Percentiles rank a stretch among this genome's conserved stretches.
Evolutionary conservation across 106 monocot species (phyloP).

Genomic region (Acanthochlamys bracteata): DNA sequence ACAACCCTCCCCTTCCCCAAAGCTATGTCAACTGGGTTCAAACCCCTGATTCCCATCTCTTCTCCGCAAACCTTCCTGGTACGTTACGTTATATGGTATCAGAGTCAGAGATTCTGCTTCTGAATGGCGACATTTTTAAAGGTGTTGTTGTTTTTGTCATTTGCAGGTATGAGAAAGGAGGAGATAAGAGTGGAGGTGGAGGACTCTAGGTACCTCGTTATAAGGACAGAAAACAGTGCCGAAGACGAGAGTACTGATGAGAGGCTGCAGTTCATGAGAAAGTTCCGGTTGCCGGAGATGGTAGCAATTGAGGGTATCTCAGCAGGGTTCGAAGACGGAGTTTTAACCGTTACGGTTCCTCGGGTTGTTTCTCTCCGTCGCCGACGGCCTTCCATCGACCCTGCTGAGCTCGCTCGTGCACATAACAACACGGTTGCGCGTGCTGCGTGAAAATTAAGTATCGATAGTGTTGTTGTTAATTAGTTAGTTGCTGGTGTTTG

Average conservation of each 20-base stretch:
- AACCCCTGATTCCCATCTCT: conserved; percentile 42
- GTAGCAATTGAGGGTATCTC: conserved; percentile 49
- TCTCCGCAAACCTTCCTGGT: conserved; percentile 34
- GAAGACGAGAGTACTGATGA: background rate
- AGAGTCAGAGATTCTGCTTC: too few species aligned
- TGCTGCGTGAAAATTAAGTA: conserved; percentile 29
- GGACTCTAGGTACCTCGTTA: conserved; percentile 53
- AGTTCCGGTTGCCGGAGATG: conserved; percentile 57
- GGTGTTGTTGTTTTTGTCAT: background rate
- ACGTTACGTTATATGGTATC: background rate
- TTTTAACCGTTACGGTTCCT: conserved; percentile 46
- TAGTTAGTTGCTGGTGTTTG: too few species aligned
- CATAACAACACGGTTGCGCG: conserved; percentile 26
- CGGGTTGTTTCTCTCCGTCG: conserved; percentile 14
- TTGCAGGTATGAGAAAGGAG: conserved; percentile 51
- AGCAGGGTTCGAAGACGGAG: conserved; percentile 42
- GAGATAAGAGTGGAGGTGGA: conserved; percentile 75
- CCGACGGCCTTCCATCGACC: background rate
- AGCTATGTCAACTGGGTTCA: conserved; percentile 38
- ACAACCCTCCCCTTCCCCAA: background rate
- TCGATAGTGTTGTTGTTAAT: background rate
- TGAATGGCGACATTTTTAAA: too few species aligned
- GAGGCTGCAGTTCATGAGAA: conserved; percentile 32
- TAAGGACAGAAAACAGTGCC: conserved; percentile 32
- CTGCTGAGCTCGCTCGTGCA: conserved; percentile 1